Evolutionary conservation across 2,329 filamentous ascomycete species (phyloP).

Genomic region (Zalaria sp.): DNA sequence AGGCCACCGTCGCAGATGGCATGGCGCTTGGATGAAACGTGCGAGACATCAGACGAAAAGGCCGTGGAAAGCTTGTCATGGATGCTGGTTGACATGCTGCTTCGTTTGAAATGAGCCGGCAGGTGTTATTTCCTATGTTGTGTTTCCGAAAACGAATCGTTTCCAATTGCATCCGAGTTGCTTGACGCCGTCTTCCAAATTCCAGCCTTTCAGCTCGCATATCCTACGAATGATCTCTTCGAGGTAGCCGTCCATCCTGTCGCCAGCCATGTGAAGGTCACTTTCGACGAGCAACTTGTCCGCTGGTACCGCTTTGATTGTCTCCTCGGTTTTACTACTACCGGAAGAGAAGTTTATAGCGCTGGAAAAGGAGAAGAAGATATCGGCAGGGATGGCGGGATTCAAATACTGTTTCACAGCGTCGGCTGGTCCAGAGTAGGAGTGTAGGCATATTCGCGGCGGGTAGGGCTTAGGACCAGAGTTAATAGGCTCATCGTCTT

Average conservation of each 20-base stretch:
- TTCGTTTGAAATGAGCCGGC: too few relatives aligned
- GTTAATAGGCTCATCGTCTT: slow-evolving; percentile 2
- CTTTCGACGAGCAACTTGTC: slow-evolving; percentile 76
- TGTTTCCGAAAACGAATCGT: slow-evolving; percentile 54
- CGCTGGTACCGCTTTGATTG: slow-evolving; percentile 60
- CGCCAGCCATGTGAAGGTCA: slow-evolving; percentile 72
- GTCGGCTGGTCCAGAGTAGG: slow-evolving; percentile 68
- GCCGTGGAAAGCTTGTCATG: too few relatives aligned
- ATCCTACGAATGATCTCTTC: slow-evolving; percentile 64
- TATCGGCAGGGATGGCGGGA: slow-evolving; percentile 53
- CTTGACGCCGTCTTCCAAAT: slow-evolving; percentile 53
- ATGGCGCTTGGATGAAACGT: too few relatives aligned
- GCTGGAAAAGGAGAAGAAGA: slow-evolving; percentile 82
- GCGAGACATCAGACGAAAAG: too few relatives aligned
- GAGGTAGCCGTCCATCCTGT: slow-evolving; percentile 62
- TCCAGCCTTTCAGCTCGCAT: slow-evolving; percentile 68
- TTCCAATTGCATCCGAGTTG: slow-evolving; percentile 62
- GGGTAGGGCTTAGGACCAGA: slow-evolving; percentile 51
- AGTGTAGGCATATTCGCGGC: slow-evolving; percentile 83
- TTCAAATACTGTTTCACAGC: slow-evolving; percentile 66
- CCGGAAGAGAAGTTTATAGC: slow-evolving; percentile 61
- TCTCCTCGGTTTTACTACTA: slow-evolving; percentile 45
- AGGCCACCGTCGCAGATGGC: too few relatives aligned
- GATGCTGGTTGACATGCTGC: too few relatives aligned
- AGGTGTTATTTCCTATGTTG: too few relatives aligned